Evolutionary conservation across 305 asterid genomes (phyloP).

Genomic region (Fraxinus floribunda): DNA sequence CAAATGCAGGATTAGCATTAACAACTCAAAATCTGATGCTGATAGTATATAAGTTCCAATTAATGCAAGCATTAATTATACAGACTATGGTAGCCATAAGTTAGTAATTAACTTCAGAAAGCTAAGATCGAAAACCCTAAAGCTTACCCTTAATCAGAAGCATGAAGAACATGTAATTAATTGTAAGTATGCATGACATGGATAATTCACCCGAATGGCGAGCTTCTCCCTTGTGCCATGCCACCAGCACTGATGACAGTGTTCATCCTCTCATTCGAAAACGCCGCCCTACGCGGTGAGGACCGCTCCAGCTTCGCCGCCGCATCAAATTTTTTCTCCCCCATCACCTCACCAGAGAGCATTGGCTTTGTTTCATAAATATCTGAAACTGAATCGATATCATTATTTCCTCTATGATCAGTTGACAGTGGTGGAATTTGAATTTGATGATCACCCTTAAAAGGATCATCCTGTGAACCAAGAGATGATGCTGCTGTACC

Average conservation of each 20-base stretch:
- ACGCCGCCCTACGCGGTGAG: slow-evolving; percentile 51
- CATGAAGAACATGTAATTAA: neutral
- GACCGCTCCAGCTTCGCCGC: slow-evolving; percentile 49
- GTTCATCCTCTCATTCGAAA: slow-evolving; percentile 28
- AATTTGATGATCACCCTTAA: slow-evolving; percentile 28
- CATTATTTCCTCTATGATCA: slow-evolving; percentile 33
- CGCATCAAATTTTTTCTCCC: slow-evolving; percentile 38
- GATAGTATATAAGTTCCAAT: neutral
- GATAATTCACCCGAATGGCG: slow-evolving; percentile 56
- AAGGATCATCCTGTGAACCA: slow-evolving; percentile 30
- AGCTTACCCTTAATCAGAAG: neutral
- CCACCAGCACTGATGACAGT: slow-evolving; percentile 44
- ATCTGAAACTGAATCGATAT: slow-evolving; percentile 57
- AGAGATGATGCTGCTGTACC: slow-evolving; percentile 44
- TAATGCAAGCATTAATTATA: neutral
- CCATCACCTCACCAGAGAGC: slow-evolving; percentile 34
- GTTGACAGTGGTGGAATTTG: slow-evolving; percentile 49
- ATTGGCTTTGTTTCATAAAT: slow-evolving; percentile 57
- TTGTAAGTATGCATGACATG: neutral
- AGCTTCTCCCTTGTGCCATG: slow-evolving; percentile 50
- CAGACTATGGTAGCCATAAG: neutral
- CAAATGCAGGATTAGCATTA: neutral
- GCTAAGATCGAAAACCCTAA: neutral
- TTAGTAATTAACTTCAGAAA: neutral
- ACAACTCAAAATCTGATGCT: neutral